Evolutionary conservation across 2,329 filamentous ascomycete species (phyloP), one percentile per base, ranked within the genome.

Genomic region (Curvularia verruculosa): DNA sequence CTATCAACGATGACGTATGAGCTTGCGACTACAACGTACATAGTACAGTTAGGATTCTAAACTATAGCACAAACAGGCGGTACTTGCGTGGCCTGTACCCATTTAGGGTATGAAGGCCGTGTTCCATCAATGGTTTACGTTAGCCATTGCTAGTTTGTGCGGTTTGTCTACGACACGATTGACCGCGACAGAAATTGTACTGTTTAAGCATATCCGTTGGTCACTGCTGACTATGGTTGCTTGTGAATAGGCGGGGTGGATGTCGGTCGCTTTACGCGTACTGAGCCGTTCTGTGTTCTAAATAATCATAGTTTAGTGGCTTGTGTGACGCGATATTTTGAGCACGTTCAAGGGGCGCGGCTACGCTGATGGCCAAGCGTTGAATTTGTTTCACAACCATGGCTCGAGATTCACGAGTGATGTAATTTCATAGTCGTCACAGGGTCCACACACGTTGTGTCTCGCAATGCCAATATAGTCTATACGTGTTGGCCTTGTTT

Each of bases 21-120:
- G 29, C 23, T 23, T 21, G 31, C 10, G 9, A 13, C 36, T n/a
- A 18, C 28, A 40, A 1, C n/a, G 4, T n/a, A 24, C 39, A 5
- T 28, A 28, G 26, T 28, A n/a, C 26, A 7, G 29, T 23, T 46
- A 47, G 21, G 21, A 15, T 21, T 15, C 40, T 7, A 24, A 49
- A 44, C 43, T 19, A n/a, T 29, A 37, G 28, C 24, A 37, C 15
- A 26, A 39, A 43, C 18, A 8, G 36, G 4, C 24, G 5, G 34
- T 37, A 49, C 18, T 52, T 52, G 43, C 49, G 54, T 52, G 54
- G 52, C 47, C 51, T 41, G 28, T 28, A 28, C 34, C 31, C 43
- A 41, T 18, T 48, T 47, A 1, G 53, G 45, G 53, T 21, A 49
- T 26, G 9, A 8, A 31, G 29, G 3, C 19, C 19, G 24, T 26